Percentiles rank a stretch among this genome's conserved stretches.
Conservation (phyloP, 768 basidiomycete species). For the Suillus subalutaceus region DNA sequence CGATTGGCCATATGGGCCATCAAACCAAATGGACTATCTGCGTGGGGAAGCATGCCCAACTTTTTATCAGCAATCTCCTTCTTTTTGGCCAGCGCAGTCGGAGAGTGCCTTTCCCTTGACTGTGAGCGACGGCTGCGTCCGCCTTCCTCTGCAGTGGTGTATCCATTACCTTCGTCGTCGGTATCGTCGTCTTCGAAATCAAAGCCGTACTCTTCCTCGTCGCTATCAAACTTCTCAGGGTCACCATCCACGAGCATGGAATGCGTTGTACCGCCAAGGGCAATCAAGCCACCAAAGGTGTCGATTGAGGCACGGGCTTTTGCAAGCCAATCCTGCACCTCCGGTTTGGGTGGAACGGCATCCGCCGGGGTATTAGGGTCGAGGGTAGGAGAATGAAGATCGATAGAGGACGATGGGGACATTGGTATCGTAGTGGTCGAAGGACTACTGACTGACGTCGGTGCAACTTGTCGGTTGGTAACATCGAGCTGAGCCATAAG, state of each 20-base stretch:
- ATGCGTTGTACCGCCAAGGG: slow-evolving; percentile 58
- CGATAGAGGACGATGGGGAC: slow-evolving; percentile 32
- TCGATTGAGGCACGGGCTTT: slow-evolving; percentile 71
- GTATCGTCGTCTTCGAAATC: slow-evolving; percentile 41
- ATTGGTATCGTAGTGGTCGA: slow-evolving; percentile 38
- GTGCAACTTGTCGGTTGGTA: slow-evolving; percentile 34
- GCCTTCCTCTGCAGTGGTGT: slow-evolving; percentile 26
- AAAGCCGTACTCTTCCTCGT: slow-evolving; percentile 41
- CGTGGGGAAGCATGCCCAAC: slow-evolving; percentile 60
- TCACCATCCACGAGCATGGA: slow-evolving; percentile 25
- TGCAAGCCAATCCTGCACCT: slow-evolving; percentile 76
- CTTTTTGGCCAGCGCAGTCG: slow-evolving; percentile 42
- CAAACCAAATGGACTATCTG: slow-evolving; percentile 72
- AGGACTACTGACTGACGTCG: slow-evolving; percentile 25
- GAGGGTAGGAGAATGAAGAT: slow-evolving; percentile 31
- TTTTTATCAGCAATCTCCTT: slow-evolving; percentile 39
- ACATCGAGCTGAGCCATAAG: slow-evolving; percentile 71
- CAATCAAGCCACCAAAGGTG: slow-evolving; percentile 70
- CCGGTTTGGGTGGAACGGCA: slow-evolving; percentile 45
- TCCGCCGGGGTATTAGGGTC: slow-evolving; percentile 25
- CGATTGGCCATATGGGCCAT: slow-evolving; percentile 67
- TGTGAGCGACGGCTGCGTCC: slow-evolving; percentile 18
- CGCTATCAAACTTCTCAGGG: slow-evolving; percentile 46
- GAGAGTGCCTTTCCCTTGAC: slow-evolving; percentile 29
- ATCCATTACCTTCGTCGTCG: slow-evolving; percentile 43